These are phyloP conservation scores for Calonectria pseudoreteaudii DNA, from an alignment of 2,329 filamentous ascomycete species.

Conservation along the genomic window DNA sequence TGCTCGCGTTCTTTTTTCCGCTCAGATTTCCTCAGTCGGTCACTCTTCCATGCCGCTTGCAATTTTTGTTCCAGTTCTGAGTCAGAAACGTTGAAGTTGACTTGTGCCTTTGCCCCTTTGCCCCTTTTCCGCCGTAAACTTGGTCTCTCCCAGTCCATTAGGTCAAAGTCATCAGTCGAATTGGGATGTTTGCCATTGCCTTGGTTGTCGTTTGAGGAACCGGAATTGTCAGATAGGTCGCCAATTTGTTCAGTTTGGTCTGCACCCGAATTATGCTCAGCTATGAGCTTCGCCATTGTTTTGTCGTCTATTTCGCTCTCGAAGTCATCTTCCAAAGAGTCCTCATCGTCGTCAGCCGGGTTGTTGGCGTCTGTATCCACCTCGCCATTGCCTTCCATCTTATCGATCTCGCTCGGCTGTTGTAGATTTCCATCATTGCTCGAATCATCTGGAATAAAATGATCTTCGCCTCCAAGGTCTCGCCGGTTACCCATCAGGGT, in stretches of 20 bases:
- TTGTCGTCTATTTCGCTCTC: conserved; percentile 42
- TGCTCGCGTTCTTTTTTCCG: conserved; percentile 78
- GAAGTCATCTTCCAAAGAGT: background rate
- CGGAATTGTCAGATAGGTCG: conserved; percentile 31
- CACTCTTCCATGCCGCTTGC: conserved; percentile 71
- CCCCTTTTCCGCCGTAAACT: conserved; percentile 72
- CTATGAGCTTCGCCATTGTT: conserved; percentile 40
- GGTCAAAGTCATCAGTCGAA: conserved; percentile 77
- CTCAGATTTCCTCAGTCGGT: conserved; percentile 77
- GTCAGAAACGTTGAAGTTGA: conserved; percentile 69
- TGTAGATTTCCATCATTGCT: background rate
- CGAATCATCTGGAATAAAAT: conserved; percentile 23
- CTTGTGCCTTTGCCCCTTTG: conserved; percentile 69
- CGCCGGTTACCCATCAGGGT: conserved; percentile 66
- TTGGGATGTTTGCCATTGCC: conserved; percentile 49
- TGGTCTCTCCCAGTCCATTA: conserved; percentile 84
- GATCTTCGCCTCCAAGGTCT: conserved; percentile 44
- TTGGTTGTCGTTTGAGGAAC: conserved; percentile 22
- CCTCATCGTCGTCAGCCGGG: background rate
- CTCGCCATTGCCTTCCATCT: background rate
- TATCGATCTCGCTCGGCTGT: background rate
- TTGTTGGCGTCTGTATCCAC: background rate
- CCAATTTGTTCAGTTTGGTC: conserved; percentile 32
- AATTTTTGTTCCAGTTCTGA: conserved; percentile 74
- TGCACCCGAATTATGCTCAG: conserved; percentile 32